Conservation (phyloP, 805 yeast genomes). For the Saturnispora halmiae region DNA sequence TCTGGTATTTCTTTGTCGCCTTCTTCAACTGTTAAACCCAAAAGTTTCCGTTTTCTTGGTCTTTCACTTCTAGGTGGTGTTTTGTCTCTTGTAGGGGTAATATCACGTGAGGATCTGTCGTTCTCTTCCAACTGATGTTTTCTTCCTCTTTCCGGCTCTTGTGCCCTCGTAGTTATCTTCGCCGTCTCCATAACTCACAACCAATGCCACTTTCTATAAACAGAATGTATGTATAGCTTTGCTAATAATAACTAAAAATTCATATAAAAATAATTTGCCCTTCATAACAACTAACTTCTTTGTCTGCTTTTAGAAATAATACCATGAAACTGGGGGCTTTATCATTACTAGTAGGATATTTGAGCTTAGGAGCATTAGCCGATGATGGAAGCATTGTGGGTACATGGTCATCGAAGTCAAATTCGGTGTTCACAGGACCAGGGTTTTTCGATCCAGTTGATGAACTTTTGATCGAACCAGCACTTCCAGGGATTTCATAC, state of each 20-base stretch:
- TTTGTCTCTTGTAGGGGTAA: constrained; percentile 13
- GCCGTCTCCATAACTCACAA: not conserved
- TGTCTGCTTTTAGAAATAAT: no score
- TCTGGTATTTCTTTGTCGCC: no score
- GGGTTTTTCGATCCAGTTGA: constrained; percentile 94
- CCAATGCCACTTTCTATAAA: no score
- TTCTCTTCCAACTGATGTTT: not conserved
- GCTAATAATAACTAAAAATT: no score
- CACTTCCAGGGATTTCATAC: constrained; percentile 86
- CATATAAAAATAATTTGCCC: no score
- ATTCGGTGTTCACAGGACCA: constrained; percentile 94
- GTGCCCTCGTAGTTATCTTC: not conserved
- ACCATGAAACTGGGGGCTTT: not conserved
- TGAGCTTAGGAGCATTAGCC: constrained; percentile 2
- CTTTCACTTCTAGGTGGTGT: constrained; percentile 13
- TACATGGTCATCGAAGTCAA: constrained; percentile 93
- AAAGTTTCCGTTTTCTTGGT: constrained; percentile 6
- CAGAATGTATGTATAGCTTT: no score
- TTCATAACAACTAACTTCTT: no score
- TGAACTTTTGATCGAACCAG: constrained; percentile 90
- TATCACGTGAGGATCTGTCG: not conserved
- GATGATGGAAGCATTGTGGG: constrained; percentile 44
- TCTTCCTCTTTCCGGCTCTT: constrained; percentile 9
- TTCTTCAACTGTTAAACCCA: not conserved
- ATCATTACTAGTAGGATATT: not conserved